Base-by-base conservation (phyloP, 2,329 filamentous ascomycete genomes). In the Colletotrichum graminicola region DNA sequence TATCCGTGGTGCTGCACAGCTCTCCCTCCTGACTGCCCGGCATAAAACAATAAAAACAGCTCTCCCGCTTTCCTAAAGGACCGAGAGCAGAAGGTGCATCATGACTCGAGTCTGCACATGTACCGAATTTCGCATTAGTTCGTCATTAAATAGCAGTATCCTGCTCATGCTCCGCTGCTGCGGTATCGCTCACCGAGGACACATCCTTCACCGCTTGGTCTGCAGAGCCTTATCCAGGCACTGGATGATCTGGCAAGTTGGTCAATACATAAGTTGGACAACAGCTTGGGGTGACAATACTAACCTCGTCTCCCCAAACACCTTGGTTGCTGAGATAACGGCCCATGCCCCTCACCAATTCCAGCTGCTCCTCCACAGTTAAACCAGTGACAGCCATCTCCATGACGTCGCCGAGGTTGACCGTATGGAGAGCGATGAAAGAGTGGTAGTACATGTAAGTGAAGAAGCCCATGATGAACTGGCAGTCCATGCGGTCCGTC, bases 401-500 rank as follows among this genome's bases (percentile, higher is more conserved):
- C 76, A 99, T 93, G 45, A 99, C 93, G 66, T 90, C 90, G 26
- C 95, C 96, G 26, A 97, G 91, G 67, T 88, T 94, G 49, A 93
- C 91, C 81, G 95, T 94, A 86, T 97, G 91, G 8, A 94, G 87
- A 5, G 95, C 95, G 78, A 99, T 95, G 81, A 99, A 99, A 78
- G 93, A 96, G 81, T 98, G 95, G 84, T 97, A 99, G 84, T 99
- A 99, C 89, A 99, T 95, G 85, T 94, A 98, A 21, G 95, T 90
- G 78, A 99, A 98, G 83, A 97, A 96, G 11, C 96, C 96, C 96
- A 99, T 99, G 85, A 98, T 98, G 84, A 99, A 99, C 80, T 99
- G 96, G 81, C 96, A 99, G 80, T 99, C 96, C 95, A 99, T 98
- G 73, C 96, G 93, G 80, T 99, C 96, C 21, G 96, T 99, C 84